These are phyloP conservation scores for Beauveria pseudobassiana DNA, from an alignment of 2,329 filamentous ascomycete genomes.

Conservation along the genomic window DNA sequence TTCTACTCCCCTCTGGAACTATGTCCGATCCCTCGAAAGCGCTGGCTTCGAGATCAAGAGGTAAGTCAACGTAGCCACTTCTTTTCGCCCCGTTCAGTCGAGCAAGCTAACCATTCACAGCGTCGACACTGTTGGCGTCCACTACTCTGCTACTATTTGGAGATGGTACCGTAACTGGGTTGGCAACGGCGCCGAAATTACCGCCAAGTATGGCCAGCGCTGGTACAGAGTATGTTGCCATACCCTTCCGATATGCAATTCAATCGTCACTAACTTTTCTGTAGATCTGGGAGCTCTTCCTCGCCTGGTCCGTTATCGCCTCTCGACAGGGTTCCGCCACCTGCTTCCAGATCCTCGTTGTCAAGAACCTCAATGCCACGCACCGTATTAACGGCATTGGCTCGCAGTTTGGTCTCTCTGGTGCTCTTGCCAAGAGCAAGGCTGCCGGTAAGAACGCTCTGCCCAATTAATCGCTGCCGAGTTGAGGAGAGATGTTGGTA, in stretches of 20 bases:
- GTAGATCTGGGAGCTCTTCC: constrained; percentile 90
- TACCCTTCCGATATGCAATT: background rate
- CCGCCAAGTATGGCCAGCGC: constrained; percentile 87
- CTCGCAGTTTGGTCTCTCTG: constrained; percentile 61
- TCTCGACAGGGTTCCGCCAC: constrained; percentile 78
- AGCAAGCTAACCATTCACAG: constrained; percentile 18
- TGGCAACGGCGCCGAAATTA: constrained; percentile 83
- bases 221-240: constrained; percentile 79
- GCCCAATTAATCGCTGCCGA: constrained; percentile 1
- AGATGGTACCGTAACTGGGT: constrained; percentile 99
- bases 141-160: constrained; percentile 96
- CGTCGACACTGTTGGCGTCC: constrained; percentile 88
- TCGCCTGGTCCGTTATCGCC: constrained; percentile 76
- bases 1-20: constrained; percentile 83
- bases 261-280: background rate
- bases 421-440: constrained; percentile 41
- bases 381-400: constrained; percentile 71
- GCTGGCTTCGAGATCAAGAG: constrained; percentile 68
- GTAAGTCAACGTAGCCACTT: constrained; percentile 14
- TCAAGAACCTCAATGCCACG: constrained; percentile 85
- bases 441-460: constrained; percentile 24
- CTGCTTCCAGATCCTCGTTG: constrained; percentile 78
- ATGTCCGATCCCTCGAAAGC: constrained; percentile 75
- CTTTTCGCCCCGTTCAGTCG: no score
- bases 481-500: background rate